Evolutionary conservation across 2,329 filamentous ascomycete genomes (phyloP), one percentile per base, ranked within the genome.

Genomic region (Aureobasidium sp.): DNA sequence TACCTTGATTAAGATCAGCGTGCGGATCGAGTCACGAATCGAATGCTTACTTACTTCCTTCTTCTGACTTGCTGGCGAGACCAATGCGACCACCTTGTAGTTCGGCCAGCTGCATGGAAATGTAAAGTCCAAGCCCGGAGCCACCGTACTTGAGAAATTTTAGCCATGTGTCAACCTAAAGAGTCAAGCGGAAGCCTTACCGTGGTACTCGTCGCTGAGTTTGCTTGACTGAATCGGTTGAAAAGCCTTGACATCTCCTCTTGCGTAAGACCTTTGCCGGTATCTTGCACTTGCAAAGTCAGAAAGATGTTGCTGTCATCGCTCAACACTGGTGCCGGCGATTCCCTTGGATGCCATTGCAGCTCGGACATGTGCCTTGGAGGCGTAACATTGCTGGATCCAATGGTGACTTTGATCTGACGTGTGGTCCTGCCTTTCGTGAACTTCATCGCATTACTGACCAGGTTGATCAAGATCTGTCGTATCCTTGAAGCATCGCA

Each of bases 51-150:
- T 79, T 84, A 66, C 83, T 86, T 40, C 85, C 85, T 17, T 79
- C 69, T 8, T 80, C 83, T 60, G 79, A 77, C 47, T 77, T 69
- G 0, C 84, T 86, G 1, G 77, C 75, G 5, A 89, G 83, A 1
- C 85, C 86, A 35, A 90, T 87, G 47, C 84, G 79, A 1, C 87
- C 87, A 21, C 85, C 84, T 64, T 88, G 85, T 37, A 88, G 76
- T 67, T 88, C 85, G 1, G 84, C 84, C 10, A 90, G 77, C 38
- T 84, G 79, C 21, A 84, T 78, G 43, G 82, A 86, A 59, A 89
- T 88, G 68, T 88, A 89, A 0, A 89, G 75, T 0, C 87, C 87
- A 0, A 90, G 76, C 0, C 87, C 87, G 0, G 82, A 86, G 0
- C 87, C 87, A 13, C 42, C 42, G 9, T 45, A 45, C 23, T 45